These are phyloP conservation scores for Fusarium concolor DNA, from an alignment of 2,329 filamentous ascomycete species.

Conservation along the genomic window DNA sequence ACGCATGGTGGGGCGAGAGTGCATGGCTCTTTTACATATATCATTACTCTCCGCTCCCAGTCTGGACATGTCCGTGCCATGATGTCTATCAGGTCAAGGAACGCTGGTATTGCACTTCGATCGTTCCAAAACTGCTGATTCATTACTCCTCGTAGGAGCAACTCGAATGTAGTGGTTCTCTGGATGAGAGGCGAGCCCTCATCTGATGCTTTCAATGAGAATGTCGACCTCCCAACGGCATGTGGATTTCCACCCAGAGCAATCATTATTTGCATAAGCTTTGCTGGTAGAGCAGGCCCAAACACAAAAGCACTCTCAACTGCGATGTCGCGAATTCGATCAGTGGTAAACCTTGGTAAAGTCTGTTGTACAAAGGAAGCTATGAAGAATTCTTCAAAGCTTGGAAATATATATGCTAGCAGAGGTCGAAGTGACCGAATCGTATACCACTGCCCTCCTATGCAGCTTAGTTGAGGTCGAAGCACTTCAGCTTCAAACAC, in stretches of 20 bases:
- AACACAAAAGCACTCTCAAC: rapidly evolving
- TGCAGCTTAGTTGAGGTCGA: no score
- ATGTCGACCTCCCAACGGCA: rapidly evolving
- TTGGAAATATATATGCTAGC: rapidly evolving
- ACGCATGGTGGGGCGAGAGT: no score
- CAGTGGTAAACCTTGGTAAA: rapidly evolving
- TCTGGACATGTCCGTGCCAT: not conserved
- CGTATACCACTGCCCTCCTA: no score
- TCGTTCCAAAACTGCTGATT: rapidly evolving
- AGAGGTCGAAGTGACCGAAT: rapidly evolving
- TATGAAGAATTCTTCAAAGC: rapidly evolving
- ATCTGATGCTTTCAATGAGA: rapidly evolving
- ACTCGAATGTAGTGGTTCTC: not conserved
- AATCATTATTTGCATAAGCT: not conserved
- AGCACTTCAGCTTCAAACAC: no score
- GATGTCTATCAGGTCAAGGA: rapidly evolving
- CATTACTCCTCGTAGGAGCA: not conserved
- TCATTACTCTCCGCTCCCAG: not conserved
- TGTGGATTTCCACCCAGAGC: not conserved
- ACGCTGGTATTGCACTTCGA: rapidly evolving
- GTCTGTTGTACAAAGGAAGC: not conserved
- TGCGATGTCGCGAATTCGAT: not conserved
- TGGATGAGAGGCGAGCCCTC: rapidly evolving
- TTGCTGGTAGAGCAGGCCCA: rapidly evolving
- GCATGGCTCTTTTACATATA: not conserved